phyloP scores from a whole-genome alignment of 2,329 filamentous ascomycete species.

The Alternaria angustiovoidea region DNA sequence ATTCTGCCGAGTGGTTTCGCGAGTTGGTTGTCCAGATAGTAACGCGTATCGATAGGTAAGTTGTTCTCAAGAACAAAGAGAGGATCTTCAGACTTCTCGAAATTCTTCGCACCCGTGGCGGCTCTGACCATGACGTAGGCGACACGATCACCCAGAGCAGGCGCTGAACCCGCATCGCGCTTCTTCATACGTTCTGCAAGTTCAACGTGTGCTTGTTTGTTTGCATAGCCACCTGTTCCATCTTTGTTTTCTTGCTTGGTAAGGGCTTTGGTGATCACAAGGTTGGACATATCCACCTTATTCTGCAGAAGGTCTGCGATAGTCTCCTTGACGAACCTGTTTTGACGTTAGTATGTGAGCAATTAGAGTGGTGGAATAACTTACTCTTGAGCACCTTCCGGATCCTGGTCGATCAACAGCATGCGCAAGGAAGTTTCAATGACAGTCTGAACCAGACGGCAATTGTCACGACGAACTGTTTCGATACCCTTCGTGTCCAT shows the following conservation, averaged over 20 bases:
- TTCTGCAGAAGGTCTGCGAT: slow-evolving; percentile 96
- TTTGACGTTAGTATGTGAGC: slow-evolving; percentile 49
- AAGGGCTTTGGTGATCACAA: slow-evolving; percentile 97
- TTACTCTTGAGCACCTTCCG: slow-evolving; percentile 91
- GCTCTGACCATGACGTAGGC: slow-evolving; percentile 98
- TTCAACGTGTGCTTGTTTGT: slow-evolving; percentile 95
- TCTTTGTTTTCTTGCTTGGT: slow-evolving; percentile 67
- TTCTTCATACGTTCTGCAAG: slow-evolving; percentile 97
- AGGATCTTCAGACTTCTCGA: slow-evolving; percentile 95
- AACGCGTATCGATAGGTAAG: slow-evolving; percentile 95
- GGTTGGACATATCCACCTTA: slow-evolving; percentile 98
- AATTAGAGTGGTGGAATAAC: slow-evolving; percentile 47
- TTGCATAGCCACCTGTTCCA: slow-evolving; percentile 68
- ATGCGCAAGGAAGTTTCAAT: slow-evolving; percentile 96
- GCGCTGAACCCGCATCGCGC: slow-evolving; percentile 92
- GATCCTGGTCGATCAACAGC: slow-evolving; percentile 92
- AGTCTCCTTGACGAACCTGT: slow-evolving; percentile 91
- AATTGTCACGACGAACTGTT: slow-evolving; percentile 96
- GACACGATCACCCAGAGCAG: slow-evolving; percentile 91
- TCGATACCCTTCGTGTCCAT: slow-evolving; percentile 99
- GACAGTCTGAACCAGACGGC: slow-evolving; percentile 91
- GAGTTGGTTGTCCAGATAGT: slow-evolving; percentile 98
- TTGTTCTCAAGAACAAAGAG: slow-evolving; percentile 98
- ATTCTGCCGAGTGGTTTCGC: slow-evolving; percentile 93
- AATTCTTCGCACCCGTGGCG: slow-evolving; percentile 87